phyloP scores from a whole-genome alignment of 2,329 filamentous ascomycete species.

The Balansia obtecta region DNA sequence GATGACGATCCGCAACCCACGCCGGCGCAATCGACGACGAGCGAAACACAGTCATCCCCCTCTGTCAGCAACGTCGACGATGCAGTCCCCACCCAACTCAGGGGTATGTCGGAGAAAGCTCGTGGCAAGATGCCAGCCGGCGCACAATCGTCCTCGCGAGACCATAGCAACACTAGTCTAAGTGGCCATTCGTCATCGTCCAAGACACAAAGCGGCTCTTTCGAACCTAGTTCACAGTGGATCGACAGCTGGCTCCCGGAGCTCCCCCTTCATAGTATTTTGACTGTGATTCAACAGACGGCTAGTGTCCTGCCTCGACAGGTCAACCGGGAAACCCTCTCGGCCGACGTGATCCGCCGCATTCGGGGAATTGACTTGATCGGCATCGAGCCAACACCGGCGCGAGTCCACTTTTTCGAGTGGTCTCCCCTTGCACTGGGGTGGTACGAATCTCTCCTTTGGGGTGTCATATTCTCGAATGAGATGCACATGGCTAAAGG shows the following conservation, averaged over 20 bases:
- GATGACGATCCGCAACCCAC: slow-evolving; percentile 43
- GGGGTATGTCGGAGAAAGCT: slow-evolving; percentile 95
- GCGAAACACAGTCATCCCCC: slow-evolving; percentile 48
- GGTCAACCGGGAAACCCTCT: slow-evolving; percentile 28
- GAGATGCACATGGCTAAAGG: slow-evolving; percentile 83
- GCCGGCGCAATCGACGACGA: slow-evolving; percentile 50
- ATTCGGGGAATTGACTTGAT: slow-evolving; percentile 52
- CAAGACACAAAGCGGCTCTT: slow-evolving; percentile 42
- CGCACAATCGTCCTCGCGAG: slow-evolving; percentile 69
- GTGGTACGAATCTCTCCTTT: slow-evolving; percentile 92
- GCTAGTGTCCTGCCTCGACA: slow-evolving; percentile 43
- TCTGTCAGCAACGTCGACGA: slow-evolving; percentile 62
- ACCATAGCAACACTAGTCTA: slow-evolving; percentile 80
- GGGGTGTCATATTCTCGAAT: slow-evolving; percentile 82
- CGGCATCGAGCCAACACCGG: slow-evolving; percentile 60
- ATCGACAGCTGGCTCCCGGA: slow-evolving; percentile 92
- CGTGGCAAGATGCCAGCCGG: slow-evolving; percentile 89
- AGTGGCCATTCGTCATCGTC: slow-evolving; percentile 49
- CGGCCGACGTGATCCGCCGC: slow-evolving; percentile 35
- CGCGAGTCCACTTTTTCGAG: slow-evolving; percentile 80
- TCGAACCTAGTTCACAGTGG: slow-evolving; percentile 73
- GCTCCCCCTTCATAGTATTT: slow-evolving; percentile 73
- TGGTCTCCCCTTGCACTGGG: slow-evolving; percentile 84
- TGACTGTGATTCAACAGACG: slow-evolving; percentile 62
- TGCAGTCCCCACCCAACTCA: slow-evolving; percentile 66